A percentile compares a stretch with the other conserved stretches of the same genome.
phyloP scores from a whole-genome alignment of 2,329 filamentous ascomycete species.

The Penicillium nordicum region DNA sequence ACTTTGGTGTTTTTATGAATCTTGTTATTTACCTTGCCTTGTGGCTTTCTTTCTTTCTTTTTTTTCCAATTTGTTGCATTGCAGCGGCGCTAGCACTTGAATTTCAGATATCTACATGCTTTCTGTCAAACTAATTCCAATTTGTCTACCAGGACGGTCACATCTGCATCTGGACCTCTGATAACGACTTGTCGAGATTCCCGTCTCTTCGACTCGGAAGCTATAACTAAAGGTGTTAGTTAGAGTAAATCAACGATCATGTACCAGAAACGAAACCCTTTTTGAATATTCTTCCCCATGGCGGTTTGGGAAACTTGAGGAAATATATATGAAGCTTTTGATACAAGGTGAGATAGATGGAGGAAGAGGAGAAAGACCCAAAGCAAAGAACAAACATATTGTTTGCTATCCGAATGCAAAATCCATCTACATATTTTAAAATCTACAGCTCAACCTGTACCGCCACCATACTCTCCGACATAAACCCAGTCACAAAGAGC shows the following conservation, averaged over 20 bases:
- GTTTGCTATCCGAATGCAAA: background rate
- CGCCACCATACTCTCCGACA: conserved; percentile 50
- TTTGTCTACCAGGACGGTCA: background rate
- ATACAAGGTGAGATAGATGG: too few species aligned
- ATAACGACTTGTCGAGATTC: too few species aligned
- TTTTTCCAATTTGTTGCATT: conserved; percentile 26
- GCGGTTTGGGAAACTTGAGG: too few species aligned
- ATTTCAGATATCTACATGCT: conserved; percentile 14
- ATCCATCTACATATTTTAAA: too few species aligned
- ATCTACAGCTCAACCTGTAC: conserved; percentile 51
- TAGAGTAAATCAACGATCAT: too few species aligned
- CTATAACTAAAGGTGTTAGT: too few species aligned
- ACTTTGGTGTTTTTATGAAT: conserved; percentile 13
- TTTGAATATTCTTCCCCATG: too few species aligned
- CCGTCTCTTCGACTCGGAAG: too few species aligned
- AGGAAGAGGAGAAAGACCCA: too few species aligned
- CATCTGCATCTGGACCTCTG: too few species aligned
- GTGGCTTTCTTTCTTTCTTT: background rate
- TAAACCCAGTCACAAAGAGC: conserved; percentile 58
- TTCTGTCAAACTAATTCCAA: conserved; percentile 10
- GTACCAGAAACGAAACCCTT: too few species aligned
- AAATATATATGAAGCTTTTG: too few species aligned
- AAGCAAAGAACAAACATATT: background rate
- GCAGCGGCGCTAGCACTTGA: conserved; percentile 28
- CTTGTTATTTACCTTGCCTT: conserved; percentile 3